A percentile compares a stretch with the other conserved stretches of the same genome.
phyloP scores from a whole-genome alignment of 371 early-diverging fungal genomes.

The Actinomortierella wolfii region DNA sequence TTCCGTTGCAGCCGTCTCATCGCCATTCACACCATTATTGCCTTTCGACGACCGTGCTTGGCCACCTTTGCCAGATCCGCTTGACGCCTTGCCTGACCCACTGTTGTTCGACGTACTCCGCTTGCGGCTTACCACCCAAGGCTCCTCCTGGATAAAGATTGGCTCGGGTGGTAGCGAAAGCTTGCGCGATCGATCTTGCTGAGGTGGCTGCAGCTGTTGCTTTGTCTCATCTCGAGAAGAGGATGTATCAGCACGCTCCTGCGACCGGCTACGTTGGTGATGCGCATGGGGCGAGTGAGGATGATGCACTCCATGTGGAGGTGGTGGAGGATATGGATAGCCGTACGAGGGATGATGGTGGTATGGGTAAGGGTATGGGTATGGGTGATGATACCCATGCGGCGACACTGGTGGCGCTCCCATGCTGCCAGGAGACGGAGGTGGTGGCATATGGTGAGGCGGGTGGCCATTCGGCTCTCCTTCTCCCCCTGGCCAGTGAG shows the following conservation, averaged over 20 bases:
- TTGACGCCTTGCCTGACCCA: background rate
- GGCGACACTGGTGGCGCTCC: constrained; percentile 6
- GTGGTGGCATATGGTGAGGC: constrained; percentile 25
- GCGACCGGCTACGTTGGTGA: constrained; percentile 4
- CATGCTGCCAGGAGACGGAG: constrained; percentile 4
- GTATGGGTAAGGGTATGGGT: constrained; percentile 43
- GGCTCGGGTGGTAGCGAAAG: constrained; percentile 28
- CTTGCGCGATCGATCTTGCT: background rate
- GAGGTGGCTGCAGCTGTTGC: background rate
- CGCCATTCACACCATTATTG: constrained; percentile 3
- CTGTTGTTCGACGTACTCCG: constrained; percentile 10
- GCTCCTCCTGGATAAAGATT: constrained; percentile 45
- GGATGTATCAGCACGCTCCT: no score
- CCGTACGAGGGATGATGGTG: constrained; percentile 31
- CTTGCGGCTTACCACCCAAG: constrained; percentile 34
- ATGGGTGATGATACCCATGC: constrained; percentile 32
- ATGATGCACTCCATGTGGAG: constrained; percentile 6
- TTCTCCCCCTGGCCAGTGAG: constrained; percentile 33
- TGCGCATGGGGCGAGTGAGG: constrained; percentile 13
- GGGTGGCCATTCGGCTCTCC: constrained; percentile 2
- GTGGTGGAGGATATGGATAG: constrained; percentile 27
- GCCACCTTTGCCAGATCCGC: background rate
- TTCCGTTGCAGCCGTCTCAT: background rate
- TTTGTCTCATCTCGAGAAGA: constrained; percentile 11
- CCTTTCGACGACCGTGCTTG: background rate